A percentile compares a stretch with the other conserved stretches of the same genome.
These are phyloP conservation scores for Rhizopus sp. DNA, from an alignment of 371 early-diverging fungal genomes.

Conservation along the genomic window DNA sequence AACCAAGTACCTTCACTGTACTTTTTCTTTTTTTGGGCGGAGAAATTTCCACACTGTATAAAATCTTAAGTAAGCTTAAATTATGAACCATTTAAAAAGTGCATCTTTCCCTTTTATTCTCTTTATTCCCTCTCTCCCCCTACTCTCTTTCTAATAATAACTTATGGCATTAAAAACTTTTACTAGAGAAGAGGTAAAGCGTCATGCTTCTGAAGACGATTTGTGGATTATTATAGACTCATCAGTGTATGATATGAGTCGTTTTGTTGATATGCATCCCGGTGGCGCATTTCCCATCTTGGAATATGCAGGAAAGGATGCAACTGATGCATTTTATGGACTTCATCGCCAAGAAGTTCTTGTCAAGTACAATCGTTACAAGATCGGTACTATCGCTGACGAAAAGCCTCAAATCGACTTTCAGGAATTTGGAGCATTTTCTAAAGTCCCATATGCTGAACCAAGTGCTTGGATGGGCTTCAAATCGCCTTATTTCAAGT, in stretches of 20 bases:
- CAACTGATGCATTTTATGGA: conserved; percentile 67
- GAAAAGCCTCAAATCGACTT: conserved; percentile 35
- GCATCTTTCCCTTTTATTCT: not conserved
- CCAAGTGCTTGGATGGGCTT: conserved; percentile 51
- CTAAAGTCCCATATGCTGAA: conserved; percentile 63
- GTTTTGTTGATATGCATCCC: conserved; percentile 81
- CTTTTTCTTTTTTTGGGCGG: not conserved
- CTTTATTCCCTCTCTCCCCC: conserved; percentile 3
- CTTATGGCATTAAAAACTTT: conserved; percentile 32
- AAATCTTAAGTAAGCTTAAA: not conserved
- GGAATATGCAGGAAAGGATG: conserved; percentile 77
- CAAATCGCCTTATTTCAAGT: conserved; percentile 58
- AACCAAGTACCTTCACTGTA: too few relatives aligned
- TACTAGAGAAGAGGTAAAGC: conserved; percentile 74
- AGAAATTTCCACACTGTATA: not conserved
- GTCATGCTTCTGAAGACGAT: conserved; percentile 76
- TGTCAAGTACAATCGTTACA: conserved; percentile 49
- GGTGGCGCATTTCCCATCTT: conserved; percentile 82
- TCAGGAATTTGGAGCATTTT: conserved; percentile 41
- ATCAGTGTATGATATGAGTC: conserved; percentile 90
- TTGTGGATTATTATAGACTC: conserved; percentile 87
- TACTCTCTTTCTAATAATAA: not conserved
- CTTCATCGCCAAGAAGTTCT: conserved; percentile 73
- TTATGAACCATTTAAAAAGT: not conserved
- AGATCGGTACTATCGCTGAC: conserved; percentile 52